Base-by-base conservation (phyloP, 1,284 basidiomycete genomes). In the Ustilago xerochloae region DNA sequence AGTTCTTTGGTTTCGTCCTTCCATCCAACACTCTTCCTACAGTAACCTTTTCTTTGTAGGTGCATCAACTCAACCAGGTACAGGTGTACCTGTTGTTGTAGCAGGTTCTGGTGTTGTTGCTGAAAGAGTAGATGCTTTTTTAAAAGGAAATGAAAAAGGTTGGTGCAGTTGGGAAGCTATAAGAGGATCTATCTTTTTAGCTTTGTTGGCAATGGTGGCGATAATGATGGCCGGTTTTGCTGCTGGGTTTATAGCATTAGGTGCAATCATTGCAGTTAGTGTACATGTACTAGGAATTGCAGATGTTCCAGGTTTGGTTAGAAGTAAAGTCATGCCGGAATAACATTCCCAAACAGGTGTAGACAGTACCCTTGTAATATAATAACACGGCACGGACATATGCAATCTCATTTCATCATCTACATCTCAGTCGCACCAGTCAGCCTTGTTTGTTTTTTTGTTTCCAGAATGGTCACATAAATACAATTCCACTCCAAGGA, bases 31-130 rank as follows among this genome's bases (percentile, higher is more conserved):
- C 39, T 63, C 66, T 1, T 50, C 28, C 13, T 76, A 75, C 59
- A 29, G 32, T 45, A 85, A 84, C 41, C 75, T 85, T 24, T 85
- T 85, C 80, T 85, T 85, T 36, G 83, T 85, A 26, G 85, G 85
- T n/a, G 85, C 85, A 0, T 81, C 78, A 2, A 83, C 84, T 1
- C 85, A 85, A 53, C 85, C 85, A 2, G 85, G 85, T 22, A 86
- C 85, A 1, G 84, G 84, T 33, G 79, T 81, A 7, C 79, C 80
- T 4, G 80, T 81, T 5, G 78, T 81, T 0, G 75, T 80, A 1
- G 80, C 80, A 0, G 80, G 80, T 3, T 75, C 75, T 18, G 78
- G 73, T 3, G 71, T 80, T 2, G 74, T 81, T 6, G 75, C 80
- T 2, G 60, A 78, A 12, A 43, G 68, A 5, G 62, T 81, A 20